These are phyloP conservation scores for Alternaria triticina DNA, from an alignment of 2,329 filamentous ascomycete species.

Conservation along the genomic window DNA sequence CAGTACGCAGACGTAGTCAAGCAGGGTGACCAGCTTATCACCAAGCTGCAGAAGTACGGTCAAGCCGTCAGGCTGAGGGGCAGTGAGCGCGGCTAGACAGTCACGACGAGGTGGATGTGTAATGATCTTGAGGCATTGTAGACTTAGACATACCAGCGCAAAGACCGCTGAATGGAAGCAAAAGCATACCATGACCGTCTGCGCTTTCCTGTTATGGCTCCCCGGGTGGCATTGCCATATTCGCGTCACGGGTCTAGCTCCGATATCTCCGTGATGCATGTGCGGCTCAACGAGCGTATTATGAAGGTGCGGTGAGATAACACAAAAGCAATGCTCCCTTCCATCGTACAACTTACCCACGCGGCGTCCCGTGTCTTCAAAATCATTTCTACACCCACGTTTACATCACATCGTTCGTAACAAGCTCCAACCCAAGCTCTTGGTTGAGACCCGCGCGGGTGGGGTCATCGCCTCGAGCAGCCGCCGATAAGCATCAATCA, in stretches of 20 bases:
- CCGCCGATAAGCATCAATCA: constrained; percentile 33
- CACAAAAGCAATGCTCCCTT: constrained; percentile 8
- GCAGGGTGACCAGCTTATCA: constrained; percentile 96
- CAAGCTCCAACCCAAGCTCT: constrained; percentile 9
- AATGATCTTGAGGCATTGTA: constrained; percentile 28
- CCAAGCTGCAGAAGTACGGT: constrained; percentile 98
- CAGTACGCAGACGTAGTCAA: constrained; percentile 98
- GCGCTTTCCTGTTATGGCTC: background rate
- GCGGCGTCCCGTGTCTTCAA: constrained; percentile 1
- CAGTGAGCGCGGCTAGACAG: constrained; percentile 79
- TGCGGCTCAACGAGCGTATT: constrained; percentile 6
- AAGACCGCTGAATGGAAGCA: constrained; percentile 17
- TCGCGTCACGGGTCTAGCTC: constrained; percentile 14
- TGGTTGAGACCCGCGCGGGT: constrained; percentile 26
- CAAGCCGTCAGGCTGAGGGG: constrained; percentile 93
- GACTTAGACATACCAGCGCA: constrained; percentile 30
- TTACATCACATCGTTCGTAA: constrained; percentile 6
- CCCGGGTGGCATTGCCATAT: constrained; percentile 15
- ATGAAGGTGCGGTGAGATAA: constrained; percentile 20
- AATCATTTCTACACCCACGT: constrained; percentile 9
- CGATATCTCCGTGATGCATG: constrained; percentile 8
- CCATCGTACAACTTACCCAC: constrained; percentile 2
- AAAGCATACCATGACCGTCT: constrained; percentile 8
- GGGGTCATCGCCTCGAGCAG: constrained; percentile 24
- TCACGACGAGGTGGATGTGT: constrained; percentile 16